A percentile compares a stretch with the other conserved stretches of the same genome.
phyloP scores from a whole-genome alignment of 2,329 filamentous ascomycete genomes.

The Botrytis squamosa region DNA sequence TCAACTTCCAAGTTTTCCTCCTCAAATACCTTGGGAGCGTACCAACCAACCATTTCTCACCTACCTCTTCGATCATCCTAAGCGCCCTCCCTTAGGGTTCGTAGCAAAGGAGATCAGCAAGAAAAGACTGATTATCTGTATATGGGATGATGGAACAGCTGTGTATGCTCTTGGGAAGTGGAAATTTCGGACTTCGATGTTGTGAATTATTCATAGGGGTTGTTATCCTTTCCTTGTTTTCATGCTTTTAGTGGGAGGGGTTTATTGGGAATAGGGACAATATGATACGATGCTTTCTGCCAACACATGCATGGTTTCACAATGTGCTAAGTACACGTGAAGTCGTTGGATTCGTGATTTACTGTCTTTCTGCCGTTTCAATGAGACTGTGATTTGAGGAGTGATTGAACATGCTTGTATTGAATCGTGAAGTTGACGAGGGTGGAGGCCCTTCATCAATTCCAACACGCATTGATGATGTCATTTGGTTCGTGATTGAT shows the following conservation, averaged over 20 bases:
- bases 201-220: conserved; percentile 19
- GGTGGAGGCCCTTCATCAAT: background rate
- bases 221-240: conserved; percentile 17
- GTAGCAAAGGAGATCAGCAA: background rate
- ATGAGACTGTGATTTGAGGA: background rate
- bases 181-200: background rate
- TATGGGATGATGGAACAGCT: background rate
- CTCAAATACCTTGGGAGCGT: background rate
- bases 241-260: conserved; percentile 5
- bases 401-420: background rate
- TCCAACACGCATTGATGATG: background rate
- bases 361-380: background rate
- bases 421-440: background rate
- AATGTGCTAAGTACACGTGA: conserved; percentile 3
- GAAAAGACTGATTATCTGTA: conserved; percentile 1
- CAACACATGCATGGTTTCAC: conserved; percentile 22
- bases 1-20: background rate
- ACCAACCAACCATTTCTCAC: background rate
- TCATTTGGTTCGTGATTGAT: background rate
- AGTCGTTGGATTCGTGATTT: conserved; percentile 17
- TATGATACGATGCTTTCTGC: conserved; percentile 32
- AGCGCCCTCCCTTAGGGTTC: background rate
- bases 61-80: background rate
- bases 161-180: background rate
- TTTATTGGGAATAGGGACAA: conserved; percentile 30